These are phyloP conservation scores for Triticum monococcum DNA, from an alignment of 176 grass and related monocot species.

Conservation along the genomic window DNA sequence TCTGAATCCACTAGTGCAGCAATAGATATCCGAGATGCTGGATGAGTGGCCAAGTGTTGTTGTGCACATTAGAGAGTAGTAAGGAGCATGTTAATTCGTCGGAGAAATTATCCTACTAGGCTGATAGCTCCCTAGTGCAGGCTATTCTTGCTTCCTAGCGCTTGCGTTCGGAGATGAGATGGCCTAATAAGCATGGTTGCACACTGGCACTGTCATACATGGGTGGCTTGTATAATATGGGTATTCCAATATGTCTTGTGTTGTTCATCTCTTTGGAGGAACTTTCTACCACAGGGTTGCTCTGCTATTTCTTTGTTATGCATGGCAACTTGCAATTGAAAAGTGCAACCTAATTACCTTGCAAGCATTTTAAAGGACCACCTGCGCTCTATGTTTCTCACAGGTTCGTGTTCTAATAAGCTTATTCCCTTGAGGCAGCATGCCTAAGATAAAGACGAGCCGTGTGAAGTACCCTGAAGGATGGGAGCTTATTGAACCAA, in stretches of 20 bases:
- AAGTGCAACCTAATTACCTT: neutral
- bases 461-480: conserved; percentile 92
- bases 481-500: conserved; percentile 97
- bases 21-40: neutral
- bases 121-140: neutral
- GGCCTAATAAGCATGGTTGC: neutral
- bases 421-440: conserved; percentile 23
- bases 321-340: neutral
- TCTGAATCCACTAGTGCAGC: neutral
- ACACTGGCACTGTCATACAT: neutral
- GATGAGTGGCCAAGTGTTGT: neutral
- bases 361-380: neutral
- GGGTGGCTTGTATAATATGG: neutral
- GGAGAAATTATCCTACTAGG: neutral
- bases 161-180: neutral
- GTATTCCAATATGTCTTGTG: neutral
- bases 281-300: neutral
- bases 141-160: conserved; percentile 9
- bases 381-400: neutral
- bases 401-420: neutral
- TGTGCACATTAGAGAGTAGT: neutral
- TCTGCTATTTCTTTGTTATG: neutral
- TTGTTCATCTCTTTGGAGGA: neutral
- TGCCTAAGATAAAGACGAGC: conserved; percentile 98
- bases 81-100: neutral